Percentiles rank a stretch among this genome's conserved stretches.
Evolutionary conservation across 306 rosid genomes (phyloP).

Genomic region (Corylus heterophylla): DNA sequence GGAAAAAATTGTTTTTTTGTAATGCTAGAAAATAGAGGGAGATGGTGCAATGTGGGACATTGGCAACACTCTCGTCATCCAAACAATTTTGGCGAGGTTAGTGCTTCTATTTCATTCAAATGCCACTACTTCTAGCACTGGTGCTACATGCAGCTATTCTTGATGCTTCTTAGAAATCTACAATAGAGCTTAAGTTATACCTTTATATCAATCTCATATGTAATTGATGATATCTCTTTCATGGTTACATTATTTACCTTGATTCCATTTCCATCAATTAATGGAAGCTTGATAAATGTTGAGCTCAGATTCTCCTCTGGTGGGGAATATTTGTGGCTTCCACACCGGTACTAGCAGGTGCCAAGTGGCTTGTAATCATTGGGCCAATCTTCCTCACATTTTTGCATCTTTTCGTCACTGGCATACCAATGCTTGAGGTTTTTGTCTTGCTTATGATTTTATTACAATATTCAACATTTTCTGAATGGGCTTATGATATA

Average conservation of each 20-base stretch:
- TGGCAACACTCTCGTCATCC: slow-evolving; percentile 96
- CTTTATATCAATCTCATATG: not conserved
- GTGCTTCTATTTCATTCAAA: slow-evolving; percentile 31
- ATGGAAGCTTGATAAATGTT: slow-evolving; percentile 30
- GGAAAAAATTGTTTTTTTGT: too few species aligned
- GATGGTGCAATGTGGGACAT: slow-evolving; percentile 82
- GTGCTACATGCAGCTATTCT: slow-evolving; percentile 5
- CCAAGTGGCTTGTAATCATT: slow-evolving; percentile 84
- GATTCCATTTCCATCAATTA: slow-evolving; percentile 6
- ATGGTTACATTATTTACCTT: not conserved
- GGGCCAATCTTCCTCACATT: slow-evolving; percentile 83
- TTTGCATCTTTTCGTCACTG: slow-evolving; percentile 94
- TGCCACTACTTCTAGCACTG: slow-evolving; percentile 19
- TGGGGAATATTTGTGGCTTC: slow-evolving; percentile 96
- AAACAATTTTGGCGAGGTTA: slow-evolving; percentile 93
- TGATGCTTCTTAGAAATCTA: not conserved
- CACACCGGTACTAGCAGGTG: slow-evolving; percentile 64
- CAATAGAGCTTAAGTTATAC: not conserved
- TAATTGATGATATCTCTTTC: not conserved
- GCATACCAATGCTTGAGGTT: slow-evolving; percentile 94
- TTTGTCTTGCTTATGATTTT: slow-evolving; percentile 38
- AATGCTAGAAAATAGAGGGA: slow-evolving; percentile 61
- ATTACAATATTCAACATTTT: slow-evolving; percentile 8
- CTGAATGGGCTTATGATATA: slow-evolving; percentile 20
- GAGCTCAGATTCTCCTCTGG: slow-evolving; percentile 79